A percentile compares a stretch with the other conserved stretches of the same genome.
These are phyloP conservation scores for Arthrinium puccinioides DNA, from an alignment of 2,329 filamentous ascomycete species.

Conservation along the genomic window DNA sequence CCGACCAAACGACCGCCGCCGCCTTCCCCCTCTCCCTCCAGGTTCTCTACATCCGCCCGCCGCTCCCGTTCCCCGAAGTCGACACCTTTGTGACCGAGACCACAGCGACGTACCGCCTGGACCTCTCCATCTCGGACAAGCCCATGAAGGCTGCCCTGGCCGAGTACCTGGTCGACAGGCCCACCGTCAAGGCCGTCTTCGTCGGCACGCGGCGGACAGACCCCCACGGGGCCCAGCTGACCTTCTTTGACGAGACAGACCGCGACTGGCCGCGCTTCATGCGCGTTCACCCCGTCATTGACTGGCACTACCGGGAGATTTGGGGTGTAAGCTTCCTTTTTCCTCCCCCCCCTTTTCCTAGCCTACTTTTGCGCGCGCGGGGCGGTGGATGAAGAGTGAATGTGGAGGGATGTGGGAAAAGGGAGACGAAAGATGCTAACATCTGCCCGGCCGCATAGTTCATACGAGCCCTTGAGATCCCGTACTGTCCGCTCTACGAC, in stretches of 20 bases:
- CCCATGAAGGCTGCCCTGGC: constrained; percentile 78
- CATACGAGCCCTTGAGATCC: constrained; percentile 68
- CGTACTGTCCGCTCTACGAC: constrained; percentile 85
- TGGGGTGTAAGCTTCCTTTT: constrained; percentile 66
- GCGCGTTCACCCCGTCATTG: constrained; percentile 89
- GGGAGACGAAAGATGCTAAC: not conserved
- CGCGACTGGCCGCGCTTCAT: constrained; percentile 86
- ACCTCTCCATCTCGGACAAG: constrained; percentile 65
- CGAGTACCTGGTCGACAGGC: constrained; percentile 62
- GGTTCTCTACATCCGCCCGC: constrained; percentile 82
- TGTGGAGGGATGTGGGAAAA: not conserved
- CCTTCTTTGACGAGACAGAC: constrained; percentile 82
- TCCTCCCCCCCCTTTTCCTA: not conserved
- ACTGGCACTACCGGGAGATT: constrained; percentile 95
- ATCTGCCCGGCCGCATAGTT: constrained; percentile 43
- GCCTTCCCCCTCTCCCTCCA: constrained; percentile 48
- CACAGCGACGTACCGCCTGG: constrained; percentile 63
- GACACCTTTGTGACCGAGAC: constrained; percentile 73
- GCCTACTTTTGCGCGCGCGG: not conserved
- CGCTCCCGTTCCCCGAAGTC: constrained; percentile 78
- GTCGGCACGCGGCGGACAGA: constrained; percentile 87
- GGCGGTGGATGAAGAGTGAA: not conserved
- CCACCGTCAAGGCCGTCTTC: constrained; percentile 68
- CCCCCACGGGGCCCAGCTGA: constrained; percentile 74
- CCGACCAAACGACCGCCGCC: constrained; percentile 7